phyloP scores from a whole-genome alignment of 208 protist genomes.

The Trypanosoma boissoni region DNA sequence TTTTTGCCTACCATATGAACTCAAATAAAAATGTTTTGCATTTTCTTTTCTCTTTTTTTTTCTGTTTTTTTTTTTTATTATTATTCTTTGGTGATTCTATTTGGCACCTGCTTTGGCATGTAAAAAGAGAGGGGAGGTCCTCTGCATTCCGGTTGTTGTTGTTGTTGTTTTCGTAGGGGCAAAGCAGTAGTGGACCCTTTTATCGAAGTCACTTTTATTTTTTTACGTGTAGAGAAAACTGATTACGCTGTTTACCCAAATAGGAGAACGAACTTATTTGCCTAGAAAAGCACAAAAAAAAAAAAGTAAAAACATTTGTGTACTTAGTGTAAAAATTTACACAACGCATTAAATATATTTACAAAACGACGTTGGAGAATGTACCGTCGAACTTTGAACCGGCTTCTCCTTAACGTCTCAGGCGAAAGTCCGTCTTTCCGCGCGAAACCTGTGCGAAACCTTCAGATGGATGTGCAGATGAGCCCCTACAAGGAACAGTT shows the following conservation, averaged over 20 bases:
- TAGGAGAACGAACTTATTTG: too few species aligned
- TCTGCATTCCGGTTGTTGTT: too few species aligned
- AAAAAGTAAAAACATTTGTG: conserved; percentile 9
- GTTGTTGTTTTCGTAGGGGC: too few species aligned
- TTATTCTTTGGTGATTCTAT: background rate
- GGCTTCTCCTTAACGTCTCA: conserved; percentile 62
- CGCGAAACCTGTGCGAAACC: conserved; percentile 69
- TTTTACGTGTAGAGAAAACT: background rate
- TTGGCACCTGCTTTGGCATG: background rate
- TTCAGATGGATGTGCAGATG: conserved; percentile 71
- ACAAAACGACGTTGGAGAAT: too few species aligned
- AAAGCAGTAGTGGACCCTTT: too few species aligned
- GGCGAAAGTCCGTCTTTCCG: conserved; percentile 82
- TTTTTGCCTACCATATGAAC: too few species aligned
- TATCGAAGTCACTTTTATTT: too few species aligned
- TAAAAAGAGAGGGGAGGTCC: background rate
- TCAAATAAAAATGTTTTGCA: too few species aligned
- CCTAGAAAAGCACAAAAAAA: background rate
- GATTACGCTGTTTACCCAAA: background rate
- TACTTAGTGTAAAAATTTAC: too few species aligned
- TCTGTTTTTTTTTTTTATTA: background rate
- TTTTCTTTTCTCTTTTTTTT: background rate
- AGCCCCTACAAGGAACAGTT: conserved; percentile 91
- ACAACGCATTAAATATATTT: too few species aligned
- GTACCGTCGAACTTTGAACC: conserved; percentile 37